Conservation (phyloP, 2,329 filamentous ascomycete species). For the Reticulascus tulasneorum region DNA sequence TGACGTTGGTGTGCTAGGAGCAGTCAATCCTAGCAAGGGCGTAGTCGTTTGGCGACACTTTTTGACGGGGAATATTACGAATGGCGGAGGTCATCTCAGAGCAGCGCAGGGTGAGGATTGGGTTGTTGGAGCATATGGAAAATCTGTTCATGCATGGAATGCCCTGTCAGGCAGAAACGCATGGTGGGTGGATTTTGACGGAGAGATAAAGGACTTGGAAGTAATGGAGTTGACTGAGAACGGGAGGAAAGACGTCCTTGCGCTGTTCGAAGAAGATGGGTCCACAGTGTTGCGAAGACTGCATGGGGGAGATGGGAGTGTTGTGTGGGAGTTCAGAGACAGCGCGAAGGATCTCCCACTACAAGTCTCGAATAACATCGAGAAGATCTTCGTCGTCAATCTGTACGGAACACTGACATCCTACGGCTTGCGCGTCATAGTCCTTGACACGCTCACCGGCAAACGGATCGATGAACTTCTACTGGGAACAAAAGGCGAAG, state of each 20-base stretch:
- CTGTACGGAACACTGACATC: slow-evolving; percentile 67
- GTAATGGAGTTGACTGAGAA: slow-evolving; percentile 67
- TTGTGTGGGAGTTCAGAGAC: slow-evolving; percentile 76
- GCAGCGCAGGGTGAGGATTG: slow-evolving; percentile 77
- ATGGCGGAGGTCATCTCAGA: slow-evolving; percentile 53
- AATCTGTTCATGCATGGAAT: slow-evolving; percentile 75
- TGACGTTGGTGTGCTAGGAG: slow-evolving; percentile 77
- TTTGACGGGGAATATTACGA: slow-evolving; percentile 49
- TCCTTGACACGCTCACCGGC: slow-evolving; percentile 70
- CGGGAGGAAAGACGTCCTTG: slow-evolving; percentile 66
- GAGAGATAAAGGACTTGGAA: slow-evolving; percentile 65
- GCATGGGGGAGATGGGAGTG: slow-evolving; percentile 65
- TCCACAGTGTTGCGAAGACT: slow-evolving; percentile 64
- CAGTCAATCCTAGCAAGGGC: slow-evolving; percentile 84
- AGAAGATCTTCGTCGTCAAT: slow-evolving; percentile 72
- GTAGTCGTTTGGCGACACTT: slow-evolving; percentile 82
- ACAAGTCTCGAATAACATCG: slow-evolving; percentile 66
- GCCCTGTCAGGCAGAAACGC: slow-evolving; percentile 73
- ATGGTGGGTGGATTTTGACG: slow-evolving; percentile 66
- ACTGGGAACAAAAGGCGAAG: slow-evolving; percentile 70
- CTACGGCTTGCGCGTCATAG: slow-evolving; percentile 72
- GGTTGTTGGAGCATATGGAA: slow-evolving; percentile 69
- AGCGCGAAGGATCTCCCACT: slow-evolving; percentile 66
- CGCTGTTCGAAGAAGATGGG: slow-evolving; percentile 57
- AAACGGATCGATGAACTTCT: slow-evolving; percentile 67